A percentile compares a stretch with the other conserved stretches of the same genome.
These are phyloP conservation scores for Barnettozyma wickerhamii DNA, from an alignment of 805 yeast genomes.

Conservation along the genomic window DNA sequence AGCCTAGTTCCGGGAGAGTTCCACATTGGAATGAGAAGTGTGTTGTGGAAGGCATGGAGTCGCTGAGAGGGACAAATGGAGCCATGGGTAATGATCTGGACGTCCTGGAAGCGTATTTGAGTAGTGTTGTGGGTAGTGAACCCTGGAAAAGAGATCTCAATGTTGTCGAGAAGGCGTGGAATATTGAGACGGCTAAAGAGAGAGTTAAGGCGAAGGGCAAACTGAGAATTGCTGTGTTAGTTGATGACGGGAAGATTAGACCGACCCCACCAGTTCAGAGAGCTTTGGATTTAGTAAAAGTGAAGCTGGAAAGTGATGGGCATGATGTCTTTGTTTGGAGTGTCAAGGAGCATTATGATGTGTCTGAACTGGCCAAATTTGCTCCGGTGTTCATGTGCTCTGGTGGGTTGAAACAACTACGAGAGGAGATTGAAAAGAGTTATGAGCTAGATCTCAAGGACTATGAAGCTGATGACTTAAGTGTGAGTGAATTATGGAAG, in stretches of 20 bases:
- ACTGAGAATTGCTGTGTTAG: constrained; percentile 35
- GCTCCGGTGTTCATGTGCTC: constrained; percentile 30
- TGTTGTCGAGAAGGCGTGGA: constrained; percentile 36
- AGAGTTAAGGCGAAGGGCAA: constrained; percentile 25
- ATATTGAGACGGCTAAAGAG: constrained; percentile 15
- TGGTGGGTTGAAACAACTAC: constrained; percentile 6
- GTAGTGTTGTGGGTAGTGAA: constrained; percentile 24
- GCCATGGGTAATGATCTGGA: constrained; percentile 35
- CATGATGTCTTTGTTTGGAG: constrained; percentile 40
- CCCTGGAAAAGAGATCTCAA: constrained; percentile 40
- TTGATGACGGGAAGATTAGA: constrained; percentile 37
- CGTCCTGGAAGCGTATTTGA: constrained; percentile 29
- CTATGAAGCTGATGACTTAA: constrained; percentile 33
- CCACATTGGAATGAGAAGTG: constrained; percentile 33
- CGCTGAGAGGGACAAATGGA: constrained; percentile 41
- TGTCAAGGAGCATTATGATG: constrained; percentile 23
- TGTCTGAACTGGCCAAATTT: constrained; percentile 10
- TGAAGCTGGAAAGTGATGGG: constrained; percentile 30
- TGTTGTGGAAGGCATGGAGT: constrained; percentile 33
- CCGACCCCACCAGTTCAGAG: constrained; percentile 58
- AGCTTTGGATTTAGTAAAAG: constrained; percentile 32
- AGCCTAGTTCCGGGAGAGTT: constrained; percentile 39
- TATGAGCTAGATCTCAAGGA: constrained; percentile 34
- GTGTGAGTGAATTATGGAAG: constrained; percentile 37
- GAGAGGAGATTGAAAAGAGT: constrained; percentile 16